phyloP scores from a whole-genome alignment of 2,329 filamentous ascomycete genomes.

The Pseudogymnoascus sp. region DNA sequence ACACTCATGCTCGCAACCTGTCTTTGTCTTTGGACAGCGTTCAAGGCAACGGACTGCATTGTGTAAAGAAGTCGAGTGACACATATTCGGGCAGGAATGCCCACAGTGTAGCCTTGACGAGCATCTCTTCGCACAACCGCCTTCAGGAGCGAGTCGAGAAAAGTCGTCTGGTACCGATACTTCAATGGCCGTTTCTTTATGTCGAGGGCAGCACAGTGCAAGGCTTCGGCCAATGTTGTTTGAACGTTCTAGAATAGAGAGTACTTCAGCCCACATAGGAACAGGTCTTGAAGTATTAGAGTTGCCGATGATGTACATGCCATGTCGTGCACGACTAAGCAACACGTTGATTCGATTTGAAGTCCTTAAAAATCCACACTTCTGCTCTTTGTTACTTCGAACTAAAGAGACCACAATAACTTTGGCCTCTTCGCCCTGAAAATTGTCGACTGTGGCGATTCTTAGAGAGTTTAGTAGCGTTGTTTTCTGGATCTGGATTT shows the following conservation, averaged over 20 bases:
- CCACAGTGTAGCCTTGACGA: constrained; percentile 36
- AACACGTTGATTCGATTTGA: constrained; percentile 64
- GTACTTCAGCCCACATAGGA: constrained; percentile 56
- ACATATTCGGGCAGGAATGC: constrained; percentile 39
- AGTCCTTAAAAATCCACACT: constrained; percentile 58
- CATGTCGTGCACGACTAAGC: constrained; percentile 58
- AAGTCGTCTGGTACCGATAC: constrained; percentile 20
- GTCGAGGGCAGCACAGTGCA: constrained; percentile 53
- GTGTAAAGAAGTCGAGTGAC: constrained; percentile 43
- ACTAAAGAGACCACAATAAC: constrained; percentile 64
- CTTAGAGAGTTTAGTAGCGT: constrained; percentile 35
- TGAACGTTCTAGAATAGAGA: constrained; percentile 41
- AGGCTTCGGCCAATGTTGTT: constrained; percentile 44
- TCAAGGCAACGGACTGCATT: constrained; percentile 39
- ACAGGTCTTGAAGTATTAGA: constrained; percentile 48
- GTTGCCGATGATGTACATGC: constrained; percentile 67
- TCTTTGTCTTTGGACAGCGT: constrained; percentile 36
- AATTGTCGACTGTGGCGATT: constrained; percentile 65
- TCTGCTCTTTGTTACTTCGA: constrained; percentile 53
- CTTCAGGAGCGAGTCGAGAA: constrained; percentile 46
- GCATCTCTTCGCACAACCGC: constrained; percentile 43
- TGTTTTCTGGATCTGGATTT: constrained; percentile 30
- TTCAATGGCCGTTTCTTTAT: constrained; percentile 43
- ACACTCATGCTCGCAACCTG: constrained; percentile 40
- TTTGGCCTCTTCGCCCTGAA: constrained; percentile 70